Evolutionary conservation across 2,329 filamentous ascomycete genomes (phyloP), one percentile per base, ranked within the genome.

Genomic region (Microcyclosporella mali): DNA sequence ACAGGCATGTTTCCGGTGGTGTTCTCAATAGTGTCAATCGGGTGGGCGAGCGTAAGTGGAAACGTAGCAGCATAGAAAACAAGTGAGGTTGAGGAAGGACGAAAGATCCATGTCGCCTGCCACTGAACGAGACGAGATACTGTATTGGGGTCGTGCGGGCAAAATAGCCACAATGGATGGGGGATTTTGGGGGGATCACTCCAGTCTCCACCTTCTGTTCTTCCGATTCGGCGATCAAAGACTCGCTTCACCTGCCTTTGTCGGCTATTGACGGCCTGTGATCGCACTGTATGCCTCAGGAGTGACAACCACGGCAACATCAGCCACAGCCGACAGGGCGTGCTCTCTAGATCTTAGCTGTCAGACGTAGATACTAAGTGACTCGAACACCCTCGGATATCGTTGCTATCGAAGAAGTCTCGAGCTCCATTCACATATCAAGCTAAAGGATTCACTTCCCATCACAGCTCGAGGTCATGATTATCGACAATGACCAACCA

Each of bases 1-100:
- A 42, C 35, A 25, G 42, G 33, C 50, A 50, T 52, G 28, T 16
- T 51, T 38, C 21, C 32, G 12, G 30, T 16, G n/a, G n/a, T n/a
- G n/a, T n/a, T 6, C 15, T 12, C 12, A 4, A 32, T 4, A 25
- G 21, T n/a, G 21, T 25, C 21, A 25, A 9, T 32, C 30, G 4
- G 12, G 30, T 6, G 30, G 12, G 12, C n/a, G 11, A 4, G 6
- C 12, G 30, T 16, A 32, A 15, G 6, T 6, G 33, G 18, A 17
- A 14, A 18, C 3, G 33, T 18, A 9, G 12, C 8, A 14, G n/a
- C 6, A 14, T 33, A 6, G 31, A 33, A n/a, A 7, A 11, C 10
- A 18, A 11, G 33, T 34, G 33, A 16, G 18, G 33, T 34, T 18
- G 14, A 34, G 12, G 3, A 16, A 9, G 10, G 3, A 11, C 33